A percentile compares a stretch with the other conserved stretches of the same genome.
These are phyloP conservation scores for Rutstroemia sp. DNA, from an alignment of 2,329 filamentous ascomycete genomes.

Conservation along the genomic window DNA sequence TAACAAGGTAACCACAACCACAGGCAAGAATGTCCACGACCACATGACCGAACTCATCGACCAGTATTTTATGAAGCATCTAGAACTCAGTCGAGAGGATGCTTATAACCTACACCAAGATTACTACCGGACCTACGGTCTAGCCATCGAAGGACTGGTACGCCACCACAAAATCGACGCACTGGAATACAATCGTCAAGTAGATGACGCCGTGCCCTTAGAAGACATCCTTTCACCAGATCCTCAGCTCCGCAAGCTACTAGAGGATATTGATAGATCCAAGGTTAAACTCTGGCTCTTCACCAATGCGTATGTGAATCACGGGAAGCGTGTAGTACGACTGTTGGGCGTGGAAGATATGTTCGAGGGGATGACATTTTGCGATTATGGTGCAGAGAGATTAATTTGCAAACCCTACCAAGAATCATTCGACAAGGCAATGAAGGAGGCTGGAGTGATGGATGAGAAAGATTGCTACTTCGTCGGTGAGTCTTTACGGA, in stretches of 20 bases:
- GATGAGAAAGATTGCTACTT: constrained; percentile 75
- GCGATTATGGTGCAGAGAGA: constrained; percentile 69
- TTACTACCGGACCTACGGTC: constrained; percentile 92
- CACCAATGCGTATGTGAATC: constrained; percentile 91
- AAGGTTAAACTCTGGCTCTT: constrained; percentile 91
- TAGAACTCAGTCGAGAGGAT: constrained; percentile 67
- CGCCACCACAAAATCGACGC: constrained; percentile 93
- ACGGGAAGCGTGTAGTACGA: constrained; percentile 74
- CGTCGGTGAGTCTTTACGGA: constrained; percentile 57
- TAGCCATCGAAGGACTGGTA: constrained; percentile 94
- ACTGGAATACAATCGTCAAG: constrained; percentile 86
- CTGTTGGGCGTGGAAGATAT: constrained; percentile 77
- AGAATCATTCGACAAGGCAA: constrained; percentile 82
- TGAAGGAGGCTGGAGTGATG: constrained; percentile 70
- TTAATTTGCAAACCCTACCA: constrained; percentile 82
- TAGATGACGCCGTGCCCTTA: constrained; percentile 89
- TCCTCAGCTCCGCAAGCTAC: constrained; percentile 62
- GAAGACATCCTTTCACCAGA: constrained; percentile 78
- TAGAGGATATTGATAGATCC: constrained; percentile 72
- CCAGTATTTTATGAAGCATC: constrained; percentile 49
- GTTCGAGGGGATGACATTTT: constrained; percentile 93
- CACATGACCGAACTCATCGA: constrained; percentile 79
- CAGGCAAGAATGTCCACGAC: constrained; percentile 74
- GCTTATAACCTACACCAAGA: constrained; percentile 80
- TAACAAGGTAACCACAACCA: constrained; percentile 26